Conservation (phyloP, 805 yeast species). For the Cyberlindnera bimundalis region DNA sequence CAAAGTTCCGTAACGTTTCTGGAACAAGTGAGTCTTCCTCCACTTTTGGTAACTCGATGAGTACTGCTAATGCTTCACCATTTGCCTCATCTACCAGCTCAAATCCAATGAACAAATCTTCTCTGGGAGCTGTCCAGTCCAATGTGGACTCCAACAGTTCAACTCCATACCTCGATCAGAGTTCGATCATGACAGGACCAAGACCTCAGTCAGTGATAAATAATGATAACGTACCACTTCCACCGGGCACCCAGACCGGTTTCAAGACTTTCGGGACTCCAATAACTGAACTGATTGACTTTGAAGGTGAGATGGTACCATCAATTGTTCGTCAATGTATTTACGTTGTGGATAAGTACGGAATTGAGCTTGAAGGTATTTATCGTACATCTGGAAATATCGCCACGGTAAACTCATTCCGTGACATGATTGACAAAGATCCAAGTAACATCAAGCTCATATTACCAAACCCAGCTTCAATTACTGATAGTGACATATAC, state of each 20-base stretch:
- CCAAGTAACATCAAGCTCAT: conserved; percentile 61
- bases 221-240: conserved; percentile 27
- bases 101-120: conserved; percentile 1
- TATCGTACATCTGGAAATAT: conserved; percentile 83
- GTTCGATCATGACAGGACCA: conserved; percentile 25
- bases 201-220: conserved; percentile 30
- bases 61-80: conserved; percentile 5
- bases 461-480: conserved; percentile 49
- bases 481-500: conserved; percentile 78
- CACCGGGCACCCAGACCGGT: conserved; percentile 27
- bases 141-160: conserved; percentile 4
- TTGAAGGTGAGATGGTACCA: conserved; percentile 91
- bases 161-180: conserved; percentile 15
- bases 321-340: conserved; percentile 85
- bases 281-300: conserved; percentile 69
- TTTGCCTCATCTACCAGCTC: conserved; percentile 2
- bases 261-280: conserved; percentile 76
- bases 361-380: conserved; percentile 83
- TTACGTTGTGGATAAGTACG: conserved; percentile 79
- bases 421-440: conserved; percentile 67
- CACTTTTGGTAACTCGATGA: conserved; percentile 30
- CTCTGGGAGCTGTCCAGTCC: background rate
- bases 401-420: conserved; percentile 67
- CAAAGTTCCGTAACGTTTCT: conserved; percentile 11
- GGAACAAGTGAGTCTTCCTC: conserved; percentile 22